Evolutionary conservation across 1,284 basidiomycete genomes (phyloP).

Genomic region (Sporisorium iseilematis-ciliati): DNA sequence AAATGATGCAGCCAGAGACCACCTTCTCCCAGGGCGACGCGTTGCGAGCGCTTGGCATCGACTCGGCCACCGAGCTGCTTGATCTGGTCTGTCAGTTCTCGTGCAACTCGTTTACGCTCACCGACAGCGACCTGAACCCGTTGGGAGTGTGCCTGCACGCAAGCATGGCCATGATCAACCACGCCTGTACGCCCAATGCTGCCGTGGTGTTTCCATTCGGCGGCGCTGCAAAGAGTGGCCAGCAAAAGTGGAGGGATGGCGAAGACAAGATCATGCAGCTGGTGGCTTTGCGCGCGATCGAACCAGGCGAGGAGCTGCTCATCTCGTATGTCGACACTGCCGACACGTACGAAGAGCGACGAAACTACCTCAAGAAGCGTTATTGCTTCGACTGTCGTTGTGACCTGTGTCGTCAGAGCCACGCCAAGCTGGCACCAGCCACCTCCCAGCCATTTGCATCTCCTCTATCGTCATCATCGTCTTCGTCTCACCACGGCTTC

Average conservation of each 20-base stretch:
- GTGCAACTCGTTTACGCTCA: slow-evolving; percentile 88
- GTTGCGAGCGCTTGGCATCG: slow-evolving; percentile 40
- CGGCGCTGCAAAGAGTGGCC: slow-evolving; percentile 64
- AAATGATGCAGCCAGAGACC: slow-evolving; percentile 35
- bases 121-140: slow-evolving; percentile 73
- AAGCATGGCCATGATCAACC: slow-evolving; percentile 83
- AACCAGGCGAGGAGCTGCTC: slow-evolving; percentile 68
- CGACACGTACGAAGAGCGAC: slow-evolving; percentile 74
- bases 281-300: slow-evolving; percentile 67
- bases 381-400: slow-evolving; percentile 87
- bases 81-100: slow-evolving; percentile 76
- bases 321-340: slow-evolving; percentile 87
- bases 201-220: slow-evolving; percentile 84
- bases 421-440: slow-evolving; percentile 31
- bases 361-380: slow-evolving; percentile 78
- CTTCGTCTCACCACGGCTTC: slow-evolving; percentile 25
- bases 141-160: slow-evolving; percentile 86
- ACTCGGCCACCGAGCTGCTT: slow-evolving; percentile 42
- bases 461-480: slow-evolving; percentile 22
- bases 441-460: slow-evolving; percentile 24
- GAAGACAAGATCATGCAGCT: slow-evolving; percentile 74
- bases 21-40: slow-evolving; percentile 40
- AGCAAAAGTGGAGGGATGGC: slow-evolving; percentile 26
- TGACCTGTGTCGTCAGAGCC: slow-evolving; percentile 72
- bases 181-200: slow-evolving; percentile 90